Percentiles rank a stretch among this genome's conserved stretches.
These are phyloP conservation scores for Coemansia sp. DNA, from an alignment of 192 early-diverging fungal genomes.

Conservation along the genomic window DNA sequence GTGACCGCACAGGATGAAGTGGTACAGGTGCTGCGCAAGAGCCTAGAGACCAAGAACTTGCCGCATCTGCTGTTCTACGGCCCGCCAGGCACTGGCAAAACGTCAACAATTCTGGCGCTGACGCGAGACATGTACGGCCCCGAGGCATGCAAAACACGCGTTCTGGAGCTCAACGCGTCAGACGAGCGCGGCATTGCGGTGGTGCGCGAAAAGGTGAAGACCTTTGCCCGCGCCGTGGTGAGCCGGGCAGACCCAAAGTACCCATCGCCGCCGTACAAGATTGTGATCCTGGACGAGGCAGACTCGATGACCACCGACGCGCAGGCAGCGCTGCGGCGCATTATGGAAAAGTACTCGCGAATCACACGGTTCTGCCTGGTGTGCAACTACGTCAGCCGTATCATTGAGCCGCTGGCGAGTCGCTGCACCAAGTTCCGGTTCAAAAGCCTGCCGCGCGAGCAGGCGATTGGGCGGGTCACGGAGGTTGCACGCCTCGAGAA, in stretches of 20 bases:
- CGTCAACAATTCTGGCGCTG: conserved; percentile 89
- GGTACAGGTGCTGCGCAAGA: conserved; percentile 77
- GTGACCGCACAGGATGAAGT: conserved; percentile 90
- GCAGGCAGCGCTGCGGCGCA: conserved; percentile 86
- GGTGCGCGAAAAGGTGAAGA: conserved; percentile 90
- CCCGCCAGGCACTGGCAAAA: conserved; percentile 98
- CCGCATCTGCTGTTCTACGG: conserved; percentile 97
- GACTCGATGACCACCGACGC: conserved; percentile 96
- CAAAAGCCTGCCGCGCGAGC: conserved; percentile 67
- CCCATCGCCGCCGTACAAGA: conserved; percentile 86
- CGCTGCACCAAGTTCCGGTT: conserved; percentile 97
- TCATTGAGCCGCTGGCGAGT: conserved; percentile 91
- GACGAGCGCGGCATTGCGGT: conserved; percentile 97
- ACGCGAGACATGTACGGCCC: conserved; percentile 68
- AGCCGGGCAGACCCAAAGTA: conserved; percentile 29
- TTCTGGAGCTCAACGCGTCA: conserved; percentile 94
- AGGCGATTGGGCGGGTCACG: conserved; percentile 61
- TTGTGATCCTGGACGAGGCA: conserved; percentile 95
- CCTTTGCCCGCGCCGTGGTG: conserved; percentile 82
- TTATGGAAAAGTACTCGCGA: conserved; percentile 93
- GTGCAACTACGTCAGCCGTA: conserved; percentile 59
- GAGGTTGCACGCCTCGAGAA: conserved; percentile 68
- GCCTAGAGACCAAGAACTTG: conserved; percentile 86
- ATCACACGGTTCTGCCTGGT: conserved; percentile 94
- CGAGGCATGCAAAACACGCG: conserved; percentile 70